Evolutionary conservation across 371 early-diverging fungal genomes (phyloP), one percentile per base, ranked within the genome.

Genomic region (Funneliformis caledonium): DNA sequence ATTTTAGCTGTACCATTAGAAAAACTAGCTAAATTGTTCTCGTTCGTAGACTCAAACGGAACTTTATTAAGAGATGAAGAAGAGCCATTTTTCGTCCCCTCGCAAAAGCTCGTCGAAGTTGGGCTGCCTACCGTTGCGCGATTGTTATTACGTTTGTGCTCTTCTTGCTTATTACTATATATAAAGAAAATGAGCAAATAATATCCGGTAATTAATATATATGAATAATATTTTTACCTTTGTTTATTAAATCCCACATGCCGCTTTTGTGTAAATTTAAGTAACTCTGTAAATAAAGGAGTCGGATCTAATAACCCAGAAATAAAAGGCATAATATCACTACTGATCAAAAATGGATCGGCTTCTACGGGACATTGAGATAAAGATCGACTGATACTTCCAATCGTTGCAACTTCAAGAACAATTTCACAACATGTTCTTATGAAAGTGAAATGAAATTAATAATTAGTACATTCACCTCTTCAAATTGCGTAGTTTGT

Each of bases 341-440:
- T 83, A 42, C 85, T 84, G 26, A 84, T 84, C 9, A 82, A 82
- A 6, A 85, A 86, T 64, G 80, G 82, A 31, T 82, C 86, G 2
- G 84, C 81, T 43, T 85, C 83, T 16, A 80, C 81, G n/a, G 82
- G 82, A 1, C 83, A 83, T 7, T 82, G 69, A 0, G 84, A 78
- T 72, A 85, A 82, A 22, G 74, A 72, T 22, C 82, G 83, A 78
- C 85, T 81, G 19, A 86, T 85, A 67, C 82, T 86, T 16, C 86
- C 86, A n/a, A 85, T 83, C 2, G 86, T 86, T 0, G 86, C 86
- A 1, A 86, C 86, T 72, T 86, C 86, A 45, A 86, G 65, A 2
- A 86, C 81, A 47, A 86, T 84, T 45, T 86, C 84, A 64, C 86
- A 86, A 12, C 80, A 85, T 14, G 83, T 37, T 42, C 86, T 86